Base-by-base conservation (phyloP, 768 basidiomycete genomes). In the Inosperma sp. region DNA sequence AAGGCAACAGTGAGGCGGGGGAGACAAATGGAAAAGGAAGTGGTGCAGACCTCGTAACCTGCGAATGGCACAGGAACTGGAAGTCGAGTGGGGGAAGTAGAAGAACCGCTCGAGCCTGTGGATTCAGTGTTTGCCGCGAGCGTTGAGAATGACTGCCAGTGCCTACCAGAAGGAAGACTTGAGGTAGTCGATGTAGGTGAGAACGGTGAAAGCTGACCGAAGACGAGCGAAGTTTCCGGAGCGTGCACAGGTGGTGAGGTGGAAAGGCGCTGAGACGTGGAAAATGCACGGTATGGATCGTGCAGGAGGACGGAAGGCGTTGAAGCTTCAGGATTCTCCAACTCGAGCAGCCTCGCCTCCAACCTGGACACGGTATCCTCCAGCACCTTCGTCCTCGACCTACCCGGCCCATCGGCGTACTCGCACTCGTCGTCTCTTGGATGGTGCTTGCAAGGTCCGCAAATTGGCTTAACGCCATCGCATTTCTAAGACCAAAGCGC, bases 381-480 rank as follows among this genome's bases (percentile, higher is more conserved):
- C 16, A 87, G 65, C 4, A 73, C 69, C 58, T 82, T 74, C 3
- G 79, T 84, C 48, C 77, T 70, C 16, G 85, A 80, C 51, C 81
- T 76, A 35, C 76, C 76, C 26, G 75, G 75, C 5, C 79, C 81
- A 58, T 86, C 84, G 5, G 79, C 72, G 63, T 86, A 88, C 66
- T 87, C 84, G 63, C 86, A 88, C 25, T 82, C 82, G 47, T 83
- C 83, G 22, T 73, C 73, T 51, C 82, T 78, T 30, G 82, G 79
- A 21, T 80, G 77, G 7, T 72, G 68, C 19, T 68, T 63, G 67
- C 86, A 88, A 34, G 81, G 84, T 1, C 79, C 78, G 62, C 86
- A 88, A 8, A 77, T 68, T 2, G 85, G 85, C 50, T 79, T 79
- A 3, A 61, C 63, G 14, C 84, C 83, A 57, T 88, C 84, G 56